Evolutionary conservation across 352 stramenopile species (phyloP), one percentile per base, ranked within the genome.

Genomic region (Pythium insidiosum): DNA sequence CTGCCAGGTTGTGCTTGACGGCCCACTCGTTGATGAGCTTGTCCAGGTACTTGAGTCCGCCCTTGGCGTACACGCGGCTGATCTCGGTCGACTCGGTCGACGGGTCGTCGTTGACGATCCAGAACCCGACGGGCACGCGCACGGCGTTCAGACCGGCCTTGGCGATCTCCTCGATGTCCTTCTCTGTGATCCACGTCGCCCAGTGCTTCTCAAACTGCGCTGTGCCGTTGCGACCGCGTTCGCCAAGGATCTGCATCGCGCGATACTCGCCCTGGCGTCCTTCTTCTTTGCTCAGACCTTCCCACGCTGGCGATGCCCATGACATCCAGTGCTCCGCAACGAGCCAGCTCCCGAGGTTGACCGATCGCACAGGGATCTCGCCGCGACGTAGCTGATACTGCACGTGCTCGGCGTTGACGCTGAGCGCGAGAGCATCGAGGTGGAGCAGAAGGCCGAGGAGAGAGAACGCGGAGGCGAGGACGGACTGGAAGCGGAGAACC

Each of bases 301-400:
- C 73, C 64, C 89, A 85, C 48, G 85, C 68, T 5, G 65, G 69
- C 16, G 64, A 70, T 6, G 58, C 60, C 23, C 56, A 56, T 18
- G 61, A 76, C 56, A 88, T 84, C 50, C 69, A 83, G 40, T 70
- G 48, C 53, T 88, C 75, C n/a, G 68, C 20, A 1, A 88, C 38
- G 13, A 85, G 56, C 75, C 75, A 88, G 36, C 75, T 68, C 18
- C 71, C 75, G 33, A 88, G 55, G 54, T 88, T 88, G 25, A 88
- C 75, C 5, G 71, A 67, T 5, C 61, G 61, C 47, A 28, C 26
- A 10, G 43, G 30, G 6, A 49, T 21, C 16, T 38, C 36, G 13
- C 51, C 51, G 20, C 20, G 30, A 26, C 44, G 44, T 0, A 52
- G 5, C 18, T 22, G 15, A 36, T 23, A 39, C 44, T 52, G 34